Evolutionary conservation across 106 monocot genomes (phyloP), one percentile per base, ranked within the genome.

Genomic region (Allium sativum): DNA sequence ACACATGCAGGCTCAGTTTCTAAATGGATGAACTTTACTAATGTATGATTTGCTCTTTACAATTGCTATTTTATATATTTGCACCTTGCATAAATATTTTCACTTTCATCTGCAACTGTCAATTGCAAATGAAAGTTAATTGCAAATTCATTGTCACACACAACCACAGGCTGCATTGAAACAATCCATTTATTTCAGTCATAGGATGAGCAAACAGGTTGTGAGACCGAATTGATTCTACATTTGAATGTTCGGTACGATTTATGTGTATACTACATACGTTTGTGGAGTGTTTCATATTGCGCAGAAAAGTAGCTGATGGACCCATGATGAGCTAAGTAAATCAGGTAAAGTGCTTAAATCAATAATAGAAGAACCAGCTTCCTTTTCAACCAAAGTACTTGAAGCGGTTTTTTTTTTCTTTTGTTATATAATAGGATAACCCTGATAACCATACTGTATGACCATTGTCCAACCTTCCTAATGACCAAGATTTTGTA

Each of bases 321-420:
- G 91, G 67, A 98, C 87, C 72, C 96, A 98, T 18, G 90, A 72
- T 44, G 96, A 98, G 54, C 88, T 98, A 31, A 90, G 69, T 31
- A 98, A 21, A 43, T 90, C 87, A 60, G 91, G 84, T 50, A 98
- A 73, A 53, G 66, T 81, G 62, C 96, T 98, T 54, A 91, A 8
- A 54, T 88, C 80, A 71, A 84, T 63, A 22, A 91, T 73, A 53
- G 77, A 81, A 61, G 87, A 55, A 11, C 74, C 78, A 20, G 46
- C 18, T 59, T 98, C 80, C 59, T 74, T 91, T 55, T 98, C 91
- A 76, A 72, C 91, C 96, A 98, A 65, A 73, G 76, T 56, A 76
- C 62, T 82, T 91, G 82, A 70, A 80, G 73, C 66, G 91, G 90
- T 84, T 67, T 21, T 70, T 47, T 7, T 84, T 83, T 70, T 59